Evolutionary conservation across 148 eudicot species (phyloP).

Genomic region (Selenicereus undatus): DNA sequence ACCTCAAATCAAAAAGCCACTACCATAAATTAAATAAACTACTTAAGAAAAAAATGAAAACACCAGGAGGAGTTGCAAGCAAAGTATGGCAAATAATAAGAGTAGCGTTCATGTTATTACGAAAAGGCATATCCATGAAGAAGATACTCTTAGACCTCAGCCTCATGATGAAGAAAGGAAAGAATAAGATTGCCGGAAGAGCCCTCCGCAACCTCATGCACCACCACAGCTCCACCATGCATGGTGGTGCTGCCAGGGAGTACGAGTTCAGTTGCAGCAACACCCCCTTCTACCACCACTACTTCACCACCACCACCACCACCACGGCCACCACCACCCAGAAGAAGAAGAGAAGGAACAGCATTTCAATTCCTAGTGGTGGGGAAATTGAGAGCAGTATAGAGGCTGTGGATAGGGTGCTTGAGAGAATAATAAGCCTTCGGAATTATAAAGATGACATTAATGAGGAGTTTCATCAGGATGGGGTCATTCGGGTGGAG

Average conservation of each 20-base stretch:
- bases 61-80: conserved; percentile 31
- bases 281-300: conserved; percentile 37
- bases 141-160: conserved; percentile 47
- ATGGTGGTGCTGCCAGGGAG: conserved; percentile 53
- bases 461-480: neutral
- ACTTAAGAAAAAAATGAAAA: neutral
- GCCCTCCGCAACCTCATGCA: conserved; percentile 48
- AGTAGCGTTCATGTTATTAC: conserved; percentile 42
- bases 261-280: conserved; percentile 86
- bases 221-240: conserved; percentile 24
- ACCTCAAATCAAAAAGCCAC: neutral
- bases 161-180: conserved; percentile 54
- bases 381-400: neutral
- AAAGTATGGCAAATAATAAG: conserved; percentile 40
- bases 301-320: conserved; percentile 15
- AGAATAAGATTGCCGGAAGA: conserved; percentile 43
- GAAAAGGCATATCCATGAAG: conserved; percentile 48
- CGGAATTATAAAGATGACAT: neutral
- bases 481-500: neutral
- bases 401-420: conserved; percentile 1
- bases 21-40: neutral
- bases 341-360: neutral
- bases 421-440: neutral
- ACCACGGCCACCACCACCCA: neutral
- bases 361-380: neutral